Conservation (phyloP, 306 rosid species). For the Amphicarpaea edgeworthii region DNA sequence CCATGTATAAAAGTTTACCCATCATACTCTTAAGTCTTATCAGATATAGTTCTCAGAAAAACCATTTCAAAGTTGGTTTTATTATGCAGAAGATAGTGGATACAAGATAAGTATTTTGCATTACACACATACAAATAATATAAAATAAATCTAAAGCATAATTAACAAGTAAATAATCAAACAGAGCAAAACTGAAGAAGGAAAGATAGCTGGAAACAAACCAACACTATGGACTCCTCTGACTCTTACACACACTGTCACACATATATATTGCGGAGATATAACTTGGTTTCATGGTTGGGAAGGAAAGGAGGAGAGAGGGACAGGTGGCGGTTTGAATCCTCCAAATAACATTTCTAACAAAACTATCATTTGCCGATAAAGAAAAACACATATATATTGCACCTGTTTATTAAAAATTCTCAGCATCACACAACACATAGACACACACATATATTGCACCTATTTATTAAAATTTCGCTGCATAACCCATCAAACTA, state of each 20-base stretch:
- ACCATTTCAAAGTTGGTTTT: background rate
- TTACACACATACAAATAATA: background rate
- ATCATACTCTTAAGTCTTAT: background rate
- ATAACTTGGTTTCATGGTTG: too few relatives aligned
- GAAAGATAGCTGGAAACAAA: background rate
- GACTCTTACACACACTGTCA: background rate
- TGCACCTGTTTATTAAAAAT: too few relatives aligned
- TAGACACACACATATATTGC: background rate
- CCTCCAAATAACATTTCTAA: too few relatives aligned
- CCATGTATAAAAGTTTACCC: background rate
- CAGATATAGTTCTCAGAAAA: background rate
- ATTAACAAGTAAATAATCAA: background rate
- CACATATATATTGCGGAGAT: background rate
- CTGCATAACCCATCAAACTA: background rate
- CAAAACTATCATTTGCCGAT: too few relatives aligned
- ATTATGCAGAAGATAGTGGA: background rate
- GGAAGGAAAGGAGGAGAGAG: too few relatives aligned
- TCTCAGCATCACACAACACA: too few relatives aligned
- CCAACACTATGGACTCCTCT: background rate
- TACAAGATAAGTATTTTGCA: background rate
- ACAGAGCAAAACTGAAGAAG: background rate
- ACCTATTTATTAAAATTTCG: background rate
- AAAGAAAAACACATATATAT: too few relatives aligned
- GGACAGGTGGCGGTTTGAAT: too few relatives aligned
- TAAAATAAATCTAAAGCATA: background rate